These are phyloP conservation scores for Anaeromyces robustus DNA, from an alignment of 192 early-diverging fungal species.

Conservation along the genomic window DNA sequence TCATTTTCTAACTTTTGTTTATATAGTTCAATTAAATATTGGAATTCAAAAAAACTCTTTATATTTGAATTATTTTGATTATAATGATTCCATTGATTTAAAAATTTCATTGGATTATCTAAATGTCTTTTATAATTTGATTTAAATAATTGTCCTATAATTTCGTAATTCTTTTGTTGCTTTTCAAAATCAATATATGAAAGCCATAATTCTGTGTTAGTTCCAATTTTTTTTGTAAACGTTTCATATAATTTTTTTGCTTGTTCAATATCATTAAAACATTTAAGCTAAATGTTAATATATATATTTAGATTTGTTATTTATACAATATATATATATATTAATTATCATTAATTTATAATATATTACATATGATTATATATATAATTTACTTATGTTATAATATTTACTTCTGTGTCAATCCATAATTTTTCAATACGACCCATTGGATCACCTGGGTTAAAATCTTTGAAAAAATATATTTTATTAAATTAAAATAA, in stretches of 20 bases:
- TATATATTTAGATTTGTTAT: too few relatives aligned
- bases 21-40: background rate
- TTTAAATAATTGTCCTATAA: background rate
- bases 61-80: background rate
- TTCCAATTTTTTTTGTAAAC: background rate
- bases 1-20: background rate
- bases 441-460: background rate
- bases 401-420: background rate
- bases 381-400: too few relatives aligned
- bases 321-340: too few relatives aligned
- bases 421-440: background rate
- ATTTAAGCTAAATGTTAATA: background rate
- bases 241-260: background rate
- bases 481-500: too few relatives aligned
- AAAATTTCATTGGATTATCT: background rate
- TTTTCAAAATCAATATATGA: background rate
- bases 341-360: too few relatives aligned
- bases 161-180: background rate
- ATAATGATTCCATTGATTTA: background rate
- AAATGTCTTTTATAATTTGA: background rate
- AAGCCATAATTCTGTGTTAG: background rate
- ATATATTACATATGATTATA: too few relatives aligned
- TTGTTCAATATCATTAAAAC: background rate
- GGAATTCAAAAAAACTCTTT: background rate
- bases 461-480: background rate